Conservation (phyloP, 2,329 filamentous ascomycete species). For the Colletotrichum brevisporum region DNA sequence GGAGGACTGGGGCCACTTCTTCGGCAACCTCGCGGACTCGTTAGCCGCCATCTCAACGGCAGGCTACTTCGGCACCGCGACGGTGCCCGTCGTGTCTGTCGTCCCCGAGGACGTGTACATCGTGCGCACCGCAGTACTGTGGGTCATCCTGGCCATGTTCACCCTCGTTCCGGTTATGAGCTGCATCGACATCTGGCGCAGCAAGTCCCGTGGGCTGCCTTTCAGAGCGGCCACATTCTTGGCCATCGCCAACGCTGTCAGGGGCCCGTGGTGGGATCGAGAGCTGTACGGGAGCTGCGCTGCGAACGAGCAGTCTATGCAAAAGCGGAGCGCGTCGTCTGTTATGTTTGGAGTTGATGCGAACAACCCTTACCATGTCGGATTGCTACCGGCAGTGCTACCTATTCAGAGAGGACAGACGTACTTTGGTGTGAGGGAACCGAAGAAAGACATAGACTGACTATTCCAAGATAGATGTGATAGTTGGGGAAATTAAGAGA, state of each 20-base stretch:
- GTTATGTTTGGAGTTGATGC: conserved; percentile 15
- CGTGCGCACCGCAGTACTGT: conserved; percentile 19
- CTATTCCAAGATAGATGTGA: neutral
- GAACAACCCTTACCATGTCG: conserved; percentile 4
- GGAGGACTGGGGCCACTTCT: conserved; percentile 24
- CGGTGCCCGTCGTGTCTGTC: conserved; percentile 1
- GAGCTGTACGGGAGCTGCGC: conserved; percentile 26
- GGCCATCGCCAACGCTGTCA: conserved; percentile 24
- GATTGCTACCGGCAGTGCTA: conserved; percentile 17
- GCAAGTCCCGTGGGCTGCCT: conserved; percentile 24
- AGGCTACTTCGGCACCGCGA: conserved; percentile 22
- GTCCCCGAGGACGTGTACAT: conserved; percentile 23
- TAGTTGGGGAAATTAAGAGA: conserved; percentile 17
- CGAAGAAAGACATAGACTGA: neutral
- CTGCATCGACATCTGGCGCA: conserved; percentile 23
- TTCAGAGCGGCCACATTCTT: conserved; percentile 22
- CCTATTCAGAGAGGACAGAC: conserved; percentile 11
- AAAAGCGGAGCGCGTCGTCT: conserved; percentile 19
- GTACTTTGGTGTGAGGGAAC: neutral
- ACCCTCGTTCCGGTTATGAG: conserved; percentile 3
- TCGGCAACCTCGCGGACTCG: conserved; percentile 20
- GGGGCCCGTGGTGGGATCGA: conserved; percentile 28
- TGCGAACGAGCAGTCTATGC: conserved; percentile 13
- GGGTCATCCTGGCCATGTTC: conserved; percentile 19
- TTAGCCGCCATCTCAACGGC: conserved; percentile 21